phyloP scores from a whole-genome alignment of 1,284 basidiomycete genomes.

The Puccinia horiana region DNA sequence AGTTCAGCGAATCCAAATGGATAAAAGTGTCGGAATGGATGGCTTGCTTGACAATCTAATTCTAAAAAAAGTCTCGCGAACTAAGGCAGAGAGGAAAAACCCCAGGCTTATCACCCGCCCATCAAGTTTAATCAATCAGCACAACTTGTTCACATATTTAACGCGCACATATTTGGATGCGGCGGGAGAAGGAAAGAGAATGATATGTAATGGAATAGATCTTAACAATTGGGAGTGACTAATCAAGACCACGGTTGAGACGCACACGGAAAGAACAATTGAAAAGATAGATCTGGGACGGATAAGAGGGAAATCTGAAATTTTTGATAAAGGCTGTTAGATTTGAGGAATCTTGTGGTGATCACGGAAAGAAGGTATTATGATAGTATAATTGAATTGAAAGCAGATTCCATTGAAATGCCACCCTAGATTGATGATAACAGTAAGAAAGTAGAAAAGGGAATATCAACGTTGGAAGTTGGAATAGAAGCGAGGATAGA shows the following conservation, averaged over 20 bases:
- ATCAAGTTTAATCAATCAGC: slow-evolving; percentile 22
- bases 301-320: slow-evolving; percentile 23
- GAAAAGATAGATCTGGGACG: slow-evolving; percentile 10
- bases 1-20: slow-evolving; percentile 7
- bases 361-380: slow-evolving; percentile 21
- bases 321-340: slow-evolving; percentile 22
- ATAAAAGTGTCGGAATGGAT: neutral
- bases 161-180: neutral
- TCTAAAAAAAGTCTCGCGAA: slow-evolving; percentile 1
- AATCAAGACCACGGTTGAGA: neutral
- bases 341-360: slow-evolving; percentile 26
- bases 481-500: slow-evolving; percentile 25
- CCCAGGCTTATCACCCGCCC: slow-evolving; percentile 9
- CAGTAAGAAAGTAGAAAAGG: slow-evolving; percentile 26
- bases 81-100: neutral
- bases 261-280: neutral
- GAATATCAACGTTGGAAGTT: slow-evolving; percentile 27
- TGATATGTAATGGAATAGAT: neutral
- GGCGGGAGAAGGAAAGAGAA: neutral
- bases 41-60: neutral
- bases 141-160: neutral
- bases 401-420: slow-evolving; percentile 21
- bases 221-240: neutral
- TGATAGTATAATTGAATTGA: slow-evolving; percentile 23
- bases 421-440: slow-evolving; percentile 30